Conservation (phyloP, 1,139 yeast genomes). For the Blastobotrys serpentis region DNA sequence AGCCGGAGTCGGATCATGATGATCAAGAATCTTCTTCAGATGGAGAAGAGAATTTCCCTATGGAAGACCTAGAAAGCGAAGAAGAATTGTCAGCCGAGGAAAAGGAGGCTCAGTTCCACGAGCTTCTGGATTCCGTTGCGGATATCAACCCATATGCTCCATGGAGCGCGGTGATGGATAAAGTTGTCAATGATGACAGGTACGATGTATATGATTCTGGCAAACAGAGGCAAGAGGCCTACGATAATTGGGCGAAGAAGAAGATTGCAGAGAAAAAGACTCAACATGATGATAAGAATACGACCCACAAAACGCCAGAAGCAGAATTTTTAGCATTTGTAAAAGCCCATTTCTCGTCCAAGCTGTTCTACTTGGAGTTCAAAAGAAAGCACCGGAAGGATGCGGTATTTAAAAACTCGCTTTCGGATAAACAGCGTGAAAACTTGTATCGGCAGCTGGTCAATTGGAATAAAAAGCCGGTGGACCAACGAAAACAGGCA, state of each 20-base stretch:
- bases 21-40: constrained; percentile 23
- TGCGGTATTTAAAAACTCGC: constrained; percentile 33
- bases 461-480: constrained; percentile 8
- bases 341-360: constrained; percentile 33
- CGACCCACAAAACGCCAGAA: constrained; percentile 21
- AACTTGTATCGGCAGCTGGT: constrained; percentile 18
- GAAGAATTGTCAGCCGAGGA: constrained; percentile 21
- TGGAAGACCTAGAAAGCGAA: constrained; percentile 21
- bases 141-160: constrained; percentile 44
- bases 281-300: not conserved
- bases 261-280: constrained; percentile 21
- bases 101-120: constrained; percentile 26
- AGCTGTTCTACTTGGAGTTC: constrained; percentile 46
- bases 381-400: constrained; percentile 42
- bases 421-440: constrained; percentile 37
- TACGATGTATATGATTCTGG: constrained; percentile 42
- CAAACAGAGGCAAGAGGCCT: constrained; percentile 39
- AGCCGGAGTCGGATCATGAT: constrained; percentile 14
- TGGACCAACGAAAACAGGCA: constrained; percentile 6
- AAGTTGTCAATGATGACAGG: constrained; percentile 43
- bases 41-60: constrained; percentile 18
- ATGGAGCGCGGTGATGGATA: constrained; percentile 49
- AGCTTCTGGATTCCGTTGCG: constrained; percentile 34
- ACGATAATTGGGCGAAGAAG: constrained; percentile 45
- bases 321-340: constrained; percentile 39